phyloP scores from a whole-genome alignment of 140 eudicot genomes.

The Oenanthe javanica region DNA sequence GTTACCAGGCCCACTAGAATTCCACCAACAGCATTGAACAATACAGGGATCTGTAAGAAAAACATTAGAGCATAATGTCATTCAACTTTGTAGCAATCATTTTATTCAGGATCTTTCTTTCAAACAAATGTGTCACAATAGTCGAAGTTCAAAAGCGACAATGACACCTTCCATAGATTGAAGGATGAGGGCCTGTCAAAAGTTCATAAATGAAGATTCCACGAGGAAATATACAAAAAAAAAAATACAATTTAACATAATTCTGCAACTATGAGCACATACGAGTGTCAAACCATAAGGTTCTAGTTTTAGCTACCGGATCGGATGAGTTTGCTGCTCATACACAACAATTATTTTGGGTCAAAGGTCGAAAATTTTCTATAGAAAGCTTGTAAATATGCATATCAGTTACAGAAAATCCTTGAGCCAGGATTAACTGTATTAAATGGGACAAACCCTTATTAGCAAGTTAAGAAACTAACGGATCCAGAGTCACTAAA shows the following conservation, averaged over 20 bases:
- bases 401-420: not conserved
- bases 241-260: not conserved
- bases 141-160: not conserved
- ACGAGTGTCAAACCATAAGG: not conserved
- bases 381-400: not conserved
- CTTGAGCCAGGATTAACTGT: not conserved
- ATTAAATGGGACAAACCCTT: not conserved
- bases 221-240: not conserved
- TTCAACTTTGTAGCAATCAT: not conserved
- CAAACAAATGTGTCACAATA: not conserved
- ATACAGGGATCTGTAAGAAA: slow-evolving; percentile 70
- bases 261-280: not conserved
- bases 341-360: not conserved
- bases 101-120: not conserved
- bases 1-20: slow-evolving; percentile 98
- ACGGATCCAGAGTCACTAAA: not conserved
- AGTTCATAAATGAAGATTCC: not conserved
- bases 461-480: not conserved
- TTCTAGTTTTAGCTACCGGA: not conserved
- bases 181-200: not conserved
- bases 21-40: slow-evolving; percentile 93
- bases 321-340: not conserved
- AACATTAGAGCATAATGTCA: slow-evolving; percentile 10
- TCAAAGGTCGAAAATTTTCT: not conserved
- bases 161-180: not conserved